phyloP scores from a whole-genome alignment of 768 basidiomycete genomes.

The Serpula lacrymans region DNA sequence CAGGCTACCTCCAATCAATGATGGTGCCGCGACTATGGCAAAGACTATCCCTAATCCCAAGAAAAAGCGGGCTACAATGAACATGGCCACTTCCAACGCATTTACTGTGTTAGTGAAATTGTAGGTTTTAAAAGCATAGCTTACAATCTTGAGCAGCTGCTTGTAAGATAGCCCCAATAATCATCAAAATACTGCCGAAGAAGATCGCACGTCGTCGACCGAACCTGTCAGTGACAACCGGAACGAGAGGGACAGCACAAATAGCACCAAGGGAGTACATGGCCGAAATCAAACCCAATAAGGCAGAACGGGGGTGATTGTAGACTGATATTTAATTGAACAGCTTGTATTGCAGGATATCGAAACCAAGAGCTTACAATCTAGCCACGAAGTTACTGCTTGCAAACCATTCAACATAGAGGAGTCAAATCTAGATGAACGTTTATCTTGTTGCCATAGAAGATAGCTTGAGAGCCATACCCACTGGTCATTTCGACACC shows the following conservation, averaged over 20 bases:
- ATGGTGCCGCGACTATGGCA: slow-evolving; percentile 62
- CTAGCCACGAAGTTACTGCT: slow-evolving; percentile 54
- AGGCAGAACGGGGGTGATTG: slow-evolving; percentile 47
- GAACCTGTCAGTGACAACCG: slow-evolving; percentile 45
- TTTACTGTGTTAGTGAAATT: not conserved
- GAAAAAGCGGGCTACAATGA: slow-evolving; percentile 52
- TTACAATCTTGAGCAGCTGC: slow-evolving; percentile 47
- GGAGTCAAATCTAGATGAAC: slow-evolving; percentile 44
- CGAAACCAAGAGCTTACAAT: slow-evolving; percentile 34
- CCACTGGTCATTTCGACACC: slow-evolving; percentile 64
- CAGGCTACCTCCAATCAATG: slow-evolving; percentile 50
- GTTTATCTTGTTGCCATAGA: not conserved
- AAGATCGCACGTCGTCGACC: slow-evolving; percentile 51
- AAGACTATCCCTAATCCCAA: slow-evolving; percentile 60
- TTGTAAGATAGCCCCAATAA: slow-evolving; percentile 45
- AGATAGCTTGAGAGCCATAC: slow-evolving; percentile 25
- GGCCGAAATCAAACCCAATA: slow-evolving; percentile 54
- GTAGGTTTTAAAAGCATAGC: slow-evolving; percentile 8
- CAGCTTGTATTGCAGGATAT: not conserved
- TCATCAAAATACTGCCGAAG: slow-evolving; percentile 48
- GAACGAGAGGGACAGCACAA: slow-evolving; percentile 49
- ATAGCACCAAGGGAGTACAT: slow-evolving; percentile 63
- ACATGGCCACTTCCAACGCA: slow-evolving; percentile 55
- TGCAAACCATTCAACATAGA: slow-evolving; percentile 65
- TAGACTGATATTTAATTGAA: slow-evolving; percentile 38